These are phyloP conservation scores for Dendrobium officinale DNA, from an alignment of 106 monocot genomes.

Conservation along the genomic window DNA sequence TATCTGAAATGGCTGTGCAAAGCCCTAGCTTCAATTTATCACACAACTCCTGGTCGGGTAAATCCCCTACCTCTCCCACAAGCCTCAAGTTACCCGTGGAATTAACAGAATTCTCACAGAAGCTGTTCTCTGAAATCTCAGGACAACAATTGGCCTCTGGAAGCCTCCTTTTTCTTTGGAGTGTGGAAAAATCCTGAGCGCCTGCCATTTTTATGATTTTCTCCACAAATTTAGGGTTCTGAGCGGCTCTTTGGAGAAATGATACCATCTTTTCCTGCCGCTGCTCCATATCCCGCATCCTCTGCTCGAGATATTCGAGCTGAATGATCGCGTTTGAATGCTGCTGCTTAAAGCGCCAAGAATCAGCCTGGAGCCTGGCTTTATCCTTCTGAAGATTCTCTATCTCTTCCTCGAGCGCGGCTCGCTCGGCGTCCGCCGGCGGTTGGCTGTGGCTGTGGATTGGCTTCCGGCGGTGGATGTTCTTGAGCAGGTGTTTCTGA, in stretches of 20 bases:
- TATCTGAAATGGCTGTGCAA: conserved; percentile 44
- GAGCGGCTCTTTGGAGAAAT: conserved; percentile 45
- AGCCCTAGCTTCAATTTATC: conserved; percentile 75
- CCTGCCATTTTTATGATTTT: conserved; percentile 39
- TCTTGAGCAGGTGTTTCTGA: conserved; percentile 75
- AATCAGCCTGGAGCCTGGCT: conserved; percentile 31
- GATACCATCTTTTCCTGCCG: conserved; percentile 64
- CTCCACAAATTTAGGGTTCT: conserved; percentile 52
- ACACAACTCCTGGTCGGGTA: conserved; percentile 45
- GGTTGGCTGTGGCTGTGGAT: conserved; percentile 87
- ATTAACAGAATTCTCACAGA: conserved; percentile 21
- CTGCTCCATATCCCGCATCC: conserved; percentile 72
- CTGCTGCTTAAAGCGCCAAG: conserved; percentile 46
- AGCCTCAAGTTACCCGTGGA: conserved; percentile 19
- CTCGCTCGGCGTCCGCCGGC: conserved; percentile 44
- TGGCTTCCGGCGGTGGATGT: conserved; percentile 86
- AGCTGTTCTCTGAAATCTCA: conserved; percentile 23
- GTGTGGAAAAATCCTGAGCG: conserved; percentile 15
- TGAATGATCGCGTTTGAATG: conserved; percentile 46
- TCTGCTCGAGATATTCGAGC: conserved; percentile 48
- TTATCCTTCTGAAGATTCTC: conserved; percentile 59
- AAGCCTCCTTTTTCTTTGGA: conserved; percentile 59
- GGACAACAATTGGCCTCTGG: conserved; percentile 20
- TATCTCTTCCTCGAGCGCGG: conserved; percentile 73
- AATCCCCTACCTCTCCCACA: conserved; percentile 19